These are phyloP conservation scores for Epicoccum sorghinum DNA, from an alignment of 2,329 filamentous ascomycete genomes.

Conservation along the genomic window DNA sequence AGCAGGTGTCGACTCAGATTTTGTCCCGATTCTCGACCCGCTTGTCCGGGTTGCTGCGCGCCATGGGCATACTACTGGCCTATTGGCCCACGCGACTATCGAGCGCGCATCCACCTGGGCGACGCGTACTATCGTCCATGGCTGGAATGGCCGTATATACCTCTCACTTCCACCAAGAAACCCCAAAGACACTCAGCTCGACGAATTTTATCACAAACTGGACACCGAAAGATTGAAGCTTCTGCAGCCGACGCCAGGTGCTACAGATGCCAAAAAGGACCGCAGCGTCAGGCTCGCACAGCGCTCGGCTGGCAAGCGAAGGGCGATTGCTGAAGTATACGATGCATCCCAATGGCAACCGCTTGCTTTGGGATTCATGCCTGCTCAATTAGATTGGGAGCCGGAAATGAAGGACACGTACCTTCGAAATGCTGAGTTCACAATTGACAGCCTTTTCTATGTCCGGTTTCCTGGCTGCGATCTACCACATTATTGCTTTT, in stretches of 20 bases:
- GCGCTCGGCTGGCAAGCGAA: conserved; percentile 18
- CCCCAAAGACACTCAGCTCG: conserved; percentile 9
- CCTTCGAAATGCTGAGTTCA: not conserved
- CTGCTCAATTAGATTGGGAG: conserved; percentile 33
- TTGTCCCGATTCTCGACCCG: conserved; percentile 28
- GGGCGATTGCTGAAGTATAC: conserved; percentile 27
- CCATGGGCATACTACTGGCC: conserved; percentile 29
- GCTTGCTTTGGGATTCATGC: conserved; percentile 30
- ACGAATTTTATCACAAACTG: conserved; percentile 29
- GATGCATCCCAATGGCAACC: conserved; percentile 28
- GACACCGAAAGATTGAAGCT: conserved; percentile 12
- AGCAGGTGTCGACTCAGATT: conserved; percentile 23
- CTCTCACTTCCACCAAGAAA: conserved; percentile 25
- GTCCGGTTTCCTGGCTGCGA: conserved; percentile 35
- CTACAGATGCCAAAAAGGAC: conserved; percentile 7
- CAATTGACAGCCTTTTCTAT: conserved; percentile 33
- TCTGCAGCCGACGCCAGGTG: conserved; percentile 1
- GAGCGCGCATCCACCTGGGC: conserved; percentile 36
- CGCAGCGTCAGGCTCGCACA: conserved; percentile 11
- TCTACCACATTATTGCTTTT: conserved; percentile 45
- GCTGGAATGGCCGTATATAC: conserved; percentile 37
- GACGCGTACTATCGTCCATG: conserved; percentile 33
- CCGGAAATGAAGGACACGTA: not conserved
- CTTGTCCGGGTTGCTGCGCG: conserved; percentile 27
- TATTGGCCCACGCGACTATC: conserved; percentile 29